These are phyloP conservation scores for Neoboletus brunneissimus DNA, from an alignment of 768 basidiomycete genomes.

Conservation along the genomic window DNA sequence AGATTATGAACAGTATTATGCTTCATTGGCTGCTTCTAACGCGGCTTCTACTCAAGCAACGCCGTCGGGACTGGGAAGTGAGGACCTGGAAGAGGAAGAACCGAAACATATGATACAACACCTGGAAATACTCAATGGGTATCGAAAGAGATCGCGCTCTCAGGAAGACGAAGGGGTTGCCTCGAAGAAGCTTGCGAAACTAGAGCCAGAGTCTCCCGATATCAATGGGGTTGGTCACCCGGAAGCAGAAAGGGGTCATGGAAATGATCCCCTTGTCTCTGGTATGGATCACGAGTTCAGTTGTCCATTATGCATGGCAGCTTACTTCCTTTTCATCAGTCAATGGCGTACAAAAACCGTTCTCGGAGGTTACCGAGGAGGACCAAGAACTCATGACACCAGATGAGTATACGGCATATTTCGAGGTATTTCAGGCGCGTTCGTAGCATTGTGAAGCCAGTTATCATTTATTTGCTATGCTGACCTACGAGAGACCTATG, in stretches of 20 bases:
- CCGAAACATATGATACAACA: conserved; percentile 64
- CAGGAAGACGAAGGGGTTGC: conserved; percentile 50
- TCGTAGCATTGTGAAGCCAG: conserved; percentile 13
- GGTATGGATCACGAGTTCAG: conserved; percentile 41
- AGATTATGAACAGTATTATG: conserved; percentile 86
- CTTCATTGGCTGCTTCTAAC: conserved; percentile 65
- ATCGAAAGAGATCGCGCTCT: conserved; percentile 72
- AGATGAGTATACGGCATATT: conserved; percentile 86
- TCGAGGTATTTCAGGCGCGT: conserved; percentile 60
- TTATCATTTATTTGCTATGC: conserved; percentile 6
- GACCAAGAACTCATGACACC: conserved; percentile 91
- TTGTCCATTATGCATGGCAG: background rate
- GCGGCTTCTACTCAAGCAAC: conserved; percentile 59
- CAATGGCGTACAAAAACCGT: conserved; percentile 67
- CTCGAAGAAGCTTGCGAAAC: conserved; percentile 41
- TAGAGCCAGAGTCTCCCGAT: conserved; percentile 33
- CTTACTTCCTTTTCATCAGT: conserved; percentile 43
- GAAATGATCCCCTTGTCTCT: conserved; percentile 61
- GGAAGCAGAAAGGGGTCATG: background rate
- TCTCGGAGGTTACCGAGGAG: conserved; percentile 85
- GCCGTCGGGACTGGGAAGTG: conserved; percentile 52
- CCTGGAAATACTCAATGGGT: conserved; percentile 67
- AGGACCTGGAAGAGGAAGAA: conserved; percentile 68
- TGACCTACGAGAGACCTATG: conserved; percentile 8
- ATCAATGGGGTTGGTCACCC: conserved; percentile 12